These are phyloP conservation scores for Geosiphon pyriformis DNA, from an alignment of 192 early-diverging fungal genomes.

Conservation along the genomic window DNA sequence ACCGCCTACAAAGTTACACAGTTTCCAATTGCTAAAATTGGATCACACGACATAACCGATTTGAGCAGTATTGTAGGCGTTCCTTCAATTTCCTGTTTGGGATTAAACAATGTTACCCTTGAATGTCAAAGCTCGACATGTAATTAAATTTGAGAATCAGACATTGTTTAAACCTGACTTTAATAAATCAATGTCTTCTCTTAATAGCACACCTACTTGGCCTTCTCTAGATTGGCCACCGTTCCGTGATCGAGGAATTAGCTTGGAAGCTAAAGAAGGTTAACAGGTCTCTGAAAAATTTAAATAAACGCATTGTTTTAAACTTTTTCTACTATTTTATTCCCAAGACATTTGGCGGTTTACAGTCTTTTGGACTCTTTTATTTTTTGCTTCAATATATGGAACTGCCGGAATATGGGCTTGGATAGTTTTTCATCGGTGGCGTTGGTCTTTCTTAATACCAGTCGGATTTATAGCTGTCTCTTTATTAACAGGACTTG, in stretches of 20 bases:
- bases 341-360: slow-evolving; percentile 54
- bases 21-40: too few species aligned
- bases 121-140: too few species aligned
- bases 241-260: not conserved
- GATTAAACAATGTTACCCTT: too few species aligned
- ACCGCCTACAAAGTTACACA: too few species aligned
- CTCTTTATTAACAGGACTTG: slow-evolving; percentile 33
- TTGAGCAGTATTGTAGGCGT: too few species aligned
- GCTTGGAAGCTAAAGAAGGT: not conserved
- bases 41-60: too few species aligned
- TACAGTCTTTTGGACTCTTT: slow-evolving; percentile 57
- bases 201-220: not conserved
- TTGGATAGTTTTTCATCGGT: slow-evolving; percentile 45
- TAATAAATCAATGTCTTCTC: too few species aligned
- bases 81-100: too few species aligned
- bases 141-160: too few species aligned
- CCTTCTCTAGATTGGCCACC: slow-evolving; percentile 20
- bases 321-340: not conserved
- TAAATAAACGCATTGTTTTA: not conserved
- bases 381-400: slow-evolving; percentile 55
- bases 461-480: slow-evolving; percentile 32
- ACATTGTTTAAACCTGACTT: too few species aligned
- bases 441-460: slow-evolving; percentile 32
- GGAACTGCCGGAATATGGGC: slow-evolving; percentile 54
- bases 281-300: not conserved